A percentile compares a stretch with the other conserved stretches of the same genome.
Conservation (phyloP, 306 rosid species). For the Vicia sativa region DNA sequence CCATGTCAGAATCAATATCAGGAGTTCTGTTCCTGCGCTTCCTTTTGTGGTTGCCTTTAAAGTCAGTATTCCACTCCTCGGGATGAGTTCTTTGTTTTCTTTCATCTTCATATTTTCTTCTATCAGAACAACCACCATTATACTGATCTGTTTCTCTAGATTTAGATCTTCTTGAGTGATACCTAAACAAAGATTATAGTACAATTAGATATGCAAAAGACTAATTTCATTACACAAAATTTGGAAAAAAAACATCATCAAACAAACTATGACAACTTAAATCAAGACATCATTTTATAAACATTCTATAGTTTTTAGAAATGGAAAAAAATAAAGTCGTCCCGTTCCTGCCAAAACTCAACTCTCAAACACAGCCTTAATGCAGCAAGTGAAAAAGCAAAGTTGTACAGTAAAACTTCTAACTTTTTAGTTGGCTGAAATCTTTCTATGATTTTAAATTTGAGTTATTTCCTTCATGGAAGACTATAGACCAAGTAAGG, state of each 20-base stretch:
- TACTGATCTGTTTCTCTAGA: constrained; percentile 53
- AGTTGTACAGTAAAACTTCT: neutral
- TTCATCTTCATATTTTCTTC: constrained; percentile 48
- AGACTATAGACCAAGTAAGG: constrained; percentile 3
- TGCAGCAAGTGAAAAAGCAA: constrained; percentile 20
- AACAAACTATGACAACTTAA: constrained; percentile 21
- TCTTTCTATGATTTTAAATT: neutral
- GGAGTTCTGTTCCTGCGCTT: constrained; percentile 48
- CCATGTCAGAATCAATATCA: constrained; percentile 50
- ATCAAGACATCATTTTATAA: neutral
- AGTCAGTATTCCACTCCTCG: constrained; percentile 40
- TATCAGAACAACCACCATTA: constrained; percentile 40
- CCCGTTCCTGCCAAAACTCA: no score
- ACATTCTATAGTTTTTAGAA: no score
- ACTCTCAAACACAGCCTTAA: neutral
- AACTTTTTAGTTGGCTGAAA: constrained; percentile 13
- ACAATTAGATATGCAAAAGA: constrained; percentile 20
- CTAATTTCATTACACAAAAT: constrained; percentile 12
- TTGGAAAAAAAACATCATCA: constrained; percentile 5
- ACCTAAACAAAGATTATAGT: constrained; percentile 50
- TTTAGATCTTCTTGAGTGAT: constrained; percentile 58
- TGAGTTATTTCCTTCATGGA: constrained; percentile 20
- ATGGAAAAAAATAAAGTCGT: no score
- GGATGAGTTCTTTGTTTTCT: constrained; percentile 40
- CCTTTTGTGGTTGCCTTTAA: constrained; percentile 38